Conservation (phyloP, 306 rosid genomes). For the Abrus precatorius region DNA sequence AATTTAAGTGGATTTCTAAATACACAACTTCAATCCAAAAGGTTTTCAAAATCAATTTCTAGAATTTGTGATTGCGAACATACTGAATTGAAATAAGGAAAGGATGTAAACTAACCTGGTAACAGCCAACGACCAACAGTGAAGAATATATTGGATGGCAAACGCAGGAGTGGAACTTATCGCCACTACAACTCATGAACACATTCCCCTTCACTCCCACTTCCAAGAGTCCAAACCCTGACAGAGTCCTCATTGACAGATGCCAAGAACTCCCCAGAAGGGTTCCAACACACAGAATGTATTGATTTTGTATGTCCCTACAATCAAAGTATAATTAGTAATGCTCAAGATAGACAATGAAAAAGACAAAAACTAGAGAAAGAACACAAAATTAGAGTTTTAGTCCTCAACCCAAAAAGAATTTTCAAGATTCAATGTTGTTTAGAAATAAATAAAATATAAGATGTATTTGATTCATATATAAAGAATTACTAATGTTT, state of each 20-base stretch:
- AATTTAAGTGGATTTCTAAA: neutral
- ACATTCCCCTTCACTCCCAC: slow-evolving; percentile 86
- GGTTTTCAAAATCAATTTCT: slow-evolving; percentile 4
- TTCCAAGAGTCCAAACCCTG: slow-evolving; percentile 90
- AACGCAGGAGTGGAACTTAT: slow-evolving; percentile 87
- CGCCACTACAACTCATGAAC: slow-evolving; percentile 92
- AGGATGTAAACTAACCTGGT: slow-evolving; percentile 72
- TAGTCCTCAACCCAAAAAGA: neutral
- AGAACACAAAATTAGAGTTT: slow-evolving; percentile 7
- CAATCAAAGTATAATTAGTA: slow-evolving; percentile 50
- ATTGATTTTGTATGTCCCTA: slow-evolving; percentile 88
- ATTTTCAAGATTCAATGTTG: neutral
- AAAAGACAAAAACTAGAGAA: slow-evolving; percentile 18
- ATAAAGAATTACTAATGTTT: slow-evolving; percentile 10
- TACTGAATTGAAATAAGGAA: neutral
- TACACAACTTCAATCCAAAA: neutral
- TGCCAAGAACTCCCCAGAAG: slow-evolving; percentile 89
- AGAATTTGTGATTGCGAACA: slow-evolving; percentile 1
- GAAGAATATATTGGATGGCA: slow-evolving; percentile 89
- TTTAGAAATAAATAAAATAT: neutral
- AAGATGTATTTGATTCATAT: slow-evolving; percentile 15
- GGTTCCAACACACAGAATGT: slow-evolving; percentile 92
- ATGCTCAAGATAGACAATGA: neutral
- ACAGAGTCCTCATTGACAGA: slow-evolving; percentile 98
- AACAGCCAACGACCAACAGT: slow-evolving; percentile 90